phyloP scores from a whole-genome alignment of 2,329 filamentous ascomycete genomes.

The Dactylellina parvicollis region DNA sequence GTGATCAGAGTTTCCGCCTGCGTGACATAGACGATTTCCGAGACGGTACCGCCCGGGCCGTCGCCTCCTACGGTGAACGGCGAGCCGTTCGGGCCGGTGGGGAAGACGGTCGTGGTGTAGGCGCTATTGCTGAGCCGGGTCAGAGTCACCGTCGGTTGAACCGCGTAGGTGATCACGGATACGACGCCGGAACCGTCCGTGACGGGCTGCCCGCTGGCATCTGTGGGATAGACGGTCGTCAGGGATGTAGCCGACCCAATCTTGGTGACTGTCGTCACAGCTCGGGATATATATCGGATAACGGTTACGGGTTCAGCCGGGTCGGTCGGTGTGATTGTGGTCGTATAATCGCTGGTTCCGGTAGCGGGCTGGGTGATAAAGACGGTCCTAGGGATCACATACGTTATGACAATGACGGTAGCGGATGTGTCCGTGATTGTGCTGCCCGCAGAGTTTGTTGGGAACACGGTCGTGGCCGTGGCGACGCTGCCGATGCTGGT shows the following conservation, averaged over 20 bases:
- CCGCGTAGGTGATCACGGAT: not conserved
- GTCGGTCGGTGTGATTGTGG: conserved; percentile 3
- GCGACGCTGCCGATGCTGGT: not conserved
- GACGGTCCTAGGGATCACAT: not conserved
- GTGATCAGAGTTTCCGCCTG: not conserved
- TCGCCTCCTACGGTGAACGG: not conserved
- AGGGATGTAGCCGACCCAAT: not conserved
- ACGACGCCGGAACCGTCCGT: no score
- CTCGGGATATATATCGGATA: not conserved
- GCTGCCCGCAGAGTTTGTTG: not conserved
- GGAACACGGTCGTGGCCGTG: not conserved
- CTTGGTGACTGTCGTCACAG: not conserved
- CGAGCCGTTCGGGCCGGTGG: not conserved
- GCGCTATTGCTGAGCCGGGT: not conserved
- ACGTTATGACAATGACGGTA: not conserved
- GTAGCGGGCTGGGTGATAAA: not conserved
- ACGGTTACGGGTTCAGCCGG: not conserved
- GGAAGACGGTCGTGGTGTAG: conserved; percentile 3
- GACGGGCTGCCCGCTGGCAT: not conserved
- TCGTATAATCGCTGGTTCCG: not conserved
- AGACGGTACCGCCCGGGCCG: not conserved
- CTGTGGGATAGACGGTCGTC: not conserved
- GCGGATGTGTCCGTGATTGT: conserved; percentile 1
- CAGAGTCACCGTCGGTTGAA: not conserved
- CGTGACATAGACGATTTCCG: not conserved